Evolutionary conservation across 2,329 filamentous ascomycete species (phyloP).

Genomic region (Knufia fluminis): DNA sequence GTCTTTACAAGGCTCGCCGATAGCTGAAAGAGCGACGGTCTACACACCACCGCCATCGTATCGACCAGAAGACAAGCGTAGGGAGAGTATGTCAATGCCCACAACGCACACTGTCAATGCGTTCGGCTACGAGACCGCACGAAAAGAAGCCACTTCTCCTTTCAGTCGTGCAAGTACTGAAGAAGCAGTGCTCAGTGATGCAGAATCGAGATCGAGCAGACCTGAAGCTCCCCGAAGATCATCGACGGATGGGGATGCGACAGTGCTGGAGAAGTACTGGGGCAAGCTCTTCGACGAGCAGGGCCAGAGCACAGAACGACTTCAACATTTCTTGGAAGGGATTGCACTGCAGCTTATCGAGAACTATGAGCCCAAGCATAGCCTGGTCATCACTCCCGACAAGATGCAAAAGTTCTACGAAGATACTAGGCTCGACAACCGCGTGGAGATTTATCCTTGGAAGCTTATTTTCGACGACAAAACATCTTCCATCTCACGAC

Average conservation of each 20-base stretch:
- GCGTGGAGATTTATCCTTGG: constrained; percentile 58
- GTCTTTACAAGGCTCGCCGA: constrained; percentile 34
- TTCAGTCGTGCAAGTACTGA: constrained; percentile 30
- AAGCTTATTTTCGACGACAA: constrained; percentile 50
- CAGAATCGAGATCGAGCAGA: constrained; percentile 20
- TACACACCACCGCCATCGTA: constrained; percentile 49
- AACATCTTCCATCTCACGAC: constrained; percentile 46
- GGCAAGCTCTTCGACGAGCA: constrained; percentile 61
- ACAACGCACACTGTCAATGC: constrained; percentile 11
- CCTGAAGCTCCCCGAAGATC: constrained; percentile 32
- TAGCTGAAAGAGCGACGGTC: constrained; percentile 32
- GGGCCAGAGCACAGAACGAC: constrained; percentile 56
- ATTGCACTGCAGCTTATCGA: constrained; percentile 66
- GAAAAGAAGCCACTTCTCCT: constrained; percentile 28
- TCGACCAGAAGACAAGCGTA: constrained; percentile 19
- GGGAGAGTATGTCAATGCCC: constrained; percentile 17
- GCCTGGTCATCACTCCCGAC: constrained; percentile 62
- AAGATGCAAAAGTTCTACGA: constrained; percentile 70
- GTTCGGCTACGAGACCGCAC: neutral
- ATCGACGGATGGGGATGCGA: constrained; percentile 40
- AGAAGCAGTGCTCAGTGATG: constrained; percentile 22
- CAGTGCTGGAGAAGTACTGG: constrained; percentile 64
- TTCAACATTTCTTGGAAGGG: constrained; percentile 63
- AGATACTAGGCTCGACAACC: constrained; percentile 49
- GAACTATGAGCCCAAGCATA: constrained; percentile 57